Conservation (phyloP, 306 rosid genomes). For the Comarum palustre region DNA sequence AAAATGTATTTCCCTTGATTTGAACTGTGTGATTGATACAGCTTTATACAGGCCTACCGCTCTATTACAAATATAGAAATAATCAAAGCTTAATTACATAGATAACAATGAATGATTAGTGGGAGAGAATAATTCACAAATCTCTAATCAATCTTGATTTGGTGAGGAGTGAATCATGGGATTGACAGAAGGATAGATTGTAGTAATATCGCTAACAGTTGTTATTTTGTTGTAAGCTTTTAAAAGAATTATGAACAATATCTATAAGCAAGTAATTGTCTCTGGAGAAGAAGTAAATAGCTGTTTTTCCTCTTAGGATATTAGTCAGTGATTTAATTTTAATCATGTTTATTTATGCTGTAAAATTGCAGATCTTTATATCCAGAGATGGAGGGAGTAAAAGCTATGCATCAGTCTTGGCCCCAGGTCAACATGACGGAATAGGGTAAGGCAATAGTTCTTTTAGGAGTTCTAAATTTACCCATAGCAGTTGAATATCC, state of each 20-base stretch:
- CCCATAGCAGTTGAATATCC: conserved; percentile 7
- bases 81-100: no score
- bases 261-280: background rate
- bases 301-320: conserved; percentile 2
- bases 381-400: conserved; percentile 92
- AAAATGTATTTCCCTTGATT: no score
- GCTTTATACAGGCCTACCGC: no score
- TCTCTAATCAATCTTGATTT: no score
- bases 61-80: no score
- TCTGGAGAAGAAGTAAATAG: background rate
- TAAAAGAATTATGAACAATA: background rate
- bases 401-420: conserved; percentile 86
- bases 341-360: conserved; percentile 25
- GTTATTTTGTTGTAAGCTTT: background rate
- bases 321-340: conserved; percentile 1
- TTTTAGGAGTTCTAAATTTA: background rate
- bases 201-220: no score
- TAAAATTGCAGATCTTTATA: conserved; percentile 71
- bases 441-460: conserved; percentile 64
- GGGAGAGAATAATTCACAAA: no score
- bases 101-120: no score
- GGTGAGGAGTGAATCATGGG: no score
- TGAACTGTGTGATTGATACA: no score
- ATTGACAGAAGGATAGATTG: no score
- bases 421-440: conserved; percentile 98